Evolutionary conservation across 2,329 filamentous ascomycete genomes (phyloP), one percentile per base, ranked within the genome.

Genomic region (Arthrobotrys conoides): DNA sequence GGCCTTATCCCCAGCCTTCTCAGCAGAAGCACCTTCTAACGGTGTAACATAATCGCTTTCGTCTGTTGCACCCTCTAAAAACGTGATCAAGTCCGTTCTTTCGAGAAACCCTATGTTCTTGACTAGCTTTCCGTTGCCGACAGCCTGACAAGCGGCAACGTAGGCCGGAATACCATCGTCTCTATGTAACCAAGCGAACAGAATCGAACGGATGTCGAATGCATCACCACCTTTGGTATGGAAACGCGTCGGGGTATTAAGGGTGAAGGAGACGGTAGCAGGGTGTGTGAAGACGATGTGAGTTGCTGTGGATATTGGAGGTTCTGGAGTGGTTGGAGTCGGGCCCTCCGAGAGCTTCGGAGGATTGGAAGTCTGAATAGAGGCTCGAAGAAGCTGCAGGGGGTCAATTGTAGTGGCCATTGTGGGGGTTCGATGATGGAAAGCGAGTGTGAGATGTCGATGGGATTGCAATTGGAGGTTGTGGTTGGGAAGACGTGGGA

Each of bases 101-200:
- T 97, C 94, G 73, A 96, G 92, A 85, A 97, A 99, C 44, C 93
- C 91, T 80, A 98, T 86, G 84, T 96, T 97, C 85, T 94, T 91
- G 24, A 97, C 93, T 22, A 78, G 14, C 81, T 90, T 90, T 71
- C 91, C 91, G 18, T 89, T 90, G 0, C 85, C 85, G 0, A 86
- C 87, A 10, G 82, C 81, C 82, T 92, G 91, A 14, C 93, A 92
- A 0, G 92, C 91, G 27, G 92, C 90, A 85, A 97, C 96, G 88
- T 98, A 98, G 82, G 97, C 93, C 10, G 93, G 92, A 81, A 97
- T 94, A 69, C 92, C 90, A 70, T 92, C 90, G 86, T 98, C 95
- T 84, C 94, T 93, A 86, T 97, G 96, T 83, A 93, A 88, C 93
- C 94, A 99, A 71, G 94, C 94, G 83, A 98, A 97, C 87, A 95